These are phyloP conservation scores for Pseudomassariella vexata DNA, from an alignment of 2,329 filamentous ascomycete species.

Conservation along the genomic window DNA sequence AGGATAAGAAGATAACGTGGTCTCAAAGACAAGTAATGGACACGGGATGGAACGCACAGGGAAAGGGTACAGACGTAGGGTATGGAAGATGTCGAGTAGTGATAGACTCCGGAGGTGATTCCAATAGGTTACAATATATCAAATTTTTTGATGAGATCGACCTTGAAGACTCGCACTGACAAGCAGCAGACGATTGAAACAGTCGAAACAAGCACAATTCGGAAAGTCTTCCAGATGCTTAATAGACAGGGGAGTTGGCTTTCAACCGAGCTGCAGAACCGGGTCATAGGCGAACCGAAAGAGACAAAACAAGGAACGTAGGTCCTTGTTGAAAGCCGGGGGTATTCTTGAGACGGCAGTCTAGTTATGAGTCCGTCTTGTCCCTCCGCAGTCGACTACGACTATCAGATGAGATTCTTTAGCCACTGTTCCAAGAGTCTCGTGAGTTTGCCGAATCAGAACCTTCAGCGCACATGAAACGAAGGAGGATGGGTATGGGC, in stretches of 20 bases:
- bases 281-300: conserved; percentile 12
- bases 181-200: conserved; percentile 30
- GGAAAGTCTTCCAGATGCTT: conserved; percentile 20
- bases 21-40: too few relatives aligned
- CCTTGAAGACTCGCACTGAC: conserved; percentile 32
- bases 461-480: conserved; percentile 12
- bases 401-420: conserved; percentile 4
- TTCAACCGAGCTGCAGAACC: too few relatives aligned
- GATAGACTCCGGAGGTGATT: conserved; percentile 14
- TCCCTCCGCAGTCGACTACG: conserved; percentile 7
- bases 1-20: too few relatives aligned
- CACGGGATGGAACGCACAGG: too few relatives aligned
- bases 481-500: conserved; percentile 1
- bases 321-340: conserved; percentile 14
- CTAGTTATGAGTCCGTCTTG: conserved; percentile 16
- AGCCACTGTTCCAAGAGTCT: conserved; percentile 1
- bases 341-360: conserved; percentile 18
- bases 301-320: conserved; percentile 10
- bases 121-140: too few relatives aligned
- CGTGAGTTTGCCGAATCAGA: conserved; percentile 2
- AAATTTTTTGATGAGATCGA: conserved; percentile 29
- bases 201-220: conserved; percentile 29
- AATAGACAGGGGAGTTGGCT: too few relatives aligned
- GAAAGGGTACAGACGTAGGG: too few relatives aligned
- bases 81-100: conserved; percentile 17